phyloP scores from a whole-genome alignment of 2,329 filamentous ascomycete genomes.

The Aaosphaeria pasadenensis region DNA sequence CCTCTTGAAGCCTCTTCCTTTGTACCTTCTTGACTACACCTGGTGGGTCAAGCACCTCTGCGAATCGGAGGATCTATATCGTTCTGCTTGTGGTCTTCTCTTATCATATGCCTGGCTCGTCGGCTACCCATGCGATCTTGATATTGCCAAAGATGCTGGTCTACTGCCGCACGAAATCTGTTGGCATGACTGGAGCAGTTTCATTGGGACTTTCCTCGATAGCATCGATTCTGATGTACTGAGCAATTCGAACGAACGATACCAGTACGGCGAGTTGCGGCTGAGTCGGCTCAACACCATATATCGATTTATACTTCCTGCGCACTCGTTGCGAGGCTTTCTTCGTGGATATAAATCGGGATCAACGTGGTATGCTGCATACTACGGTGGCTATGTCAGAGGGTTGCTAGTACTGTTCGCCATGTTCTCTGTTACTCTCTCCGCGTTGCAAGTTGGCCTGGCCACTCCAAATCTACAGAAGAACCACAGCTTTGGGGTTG shows the following conservation, averaged over 20 bases:
- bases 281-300: constrained; percentile 39
- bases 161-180: constrained; percentile 9
- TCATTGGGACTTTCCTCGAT: constrained; percentile 8
- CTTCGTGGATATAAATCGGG: constrained; percentile 5
- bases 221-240: constrained; percentile 5
- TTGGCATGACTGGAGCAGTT: constrained; percentile 10
- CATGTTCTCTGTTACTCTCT: constrained; percentile 7
- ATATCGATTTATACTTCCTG: constrained; percentile 4
- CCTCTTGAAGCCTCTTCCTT: constrained; percentile 12
- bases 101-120: constrained; percentile 17
- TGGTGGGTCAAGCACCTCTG: constrained; percentile 11
- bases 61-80: constrained; percentile 6
- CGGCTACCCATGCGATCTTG: constrained; percentile 7
- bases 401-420: constrained; percentile 12
- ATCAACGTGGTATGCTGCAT: constrained; percentile 9
- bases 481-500: constrained; percentile 4
- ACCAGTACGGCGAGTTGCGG: constrained; percentile 44
- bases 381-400: constrained; percentile 9
- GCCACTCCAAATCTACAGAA: constrained; percentile 6
- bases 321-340: constrained; percentile 4
- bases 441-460: constrained; percentile 13
- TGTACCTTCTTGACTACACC: constrained; percentile 7
- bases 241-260: constrained; percentile 33
- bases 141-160: constrained; percentile 5
- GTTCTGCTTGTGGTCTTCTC: constrained; percentile 13